Evolutionary conservation across 1,284 basidiomycete species (phyloP), one percentile per base, ranked within the genome.

Genomic region (Ceratobasidium sp.): DNA sequence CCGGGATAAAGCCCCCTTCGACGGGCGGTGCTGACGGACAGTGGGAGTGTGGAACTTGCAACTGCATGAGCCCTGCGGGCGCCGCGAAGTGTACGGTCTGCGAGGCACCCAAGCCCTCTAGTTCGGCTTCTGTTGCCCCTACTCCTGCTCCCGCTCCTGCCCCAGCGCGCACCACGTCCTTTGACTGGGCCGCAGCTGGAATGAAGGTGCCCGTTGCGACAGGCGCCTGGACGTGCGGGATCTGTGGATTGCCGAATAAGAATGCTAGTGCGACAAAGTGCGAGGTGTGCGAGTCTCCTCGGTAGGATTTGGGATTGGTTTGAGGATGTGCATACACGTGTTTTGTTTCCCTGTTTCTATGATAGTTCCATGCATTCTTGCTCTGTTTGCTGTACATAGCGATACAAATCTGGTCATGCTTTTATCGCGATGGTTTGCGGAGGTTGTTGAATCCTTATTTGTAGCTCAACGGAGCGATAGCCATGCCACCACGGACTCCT

Each of bases 11-110:
- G 39, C 29, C 66, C 3, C 37, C 66, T 27, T 22, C 53, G 9
- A 39, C 66, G 14, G 29, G 19, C 7, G 34, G 22, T 22, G 37
- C 14, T 7, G 27, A 19, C 39, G 73, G 69, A 37, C 41, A 53
- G n/a, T 77, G 76, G 76, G 73, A 73, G 24, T 77, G 76, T 46
- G 29, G 37, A 31, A 51, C 27, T 1, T 77, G 76, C 49, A 49
- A 39, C 24, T 72, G 74, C 19, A 66, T 51, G 39, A 77, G 73
- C 59, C 75, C 75, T 19, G 75, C 71, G 27, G 68, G 69, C 37
- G 76, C 74, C 16, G 58, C 66, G 16, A 77, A 77, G 49, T 77
- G 76, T 59, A 64, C 75, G 19, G 49, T 77, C 14, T 77, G 76
- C 66, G 76, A 75, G 19, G 62, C 76, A 6, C 56, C 46, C n/a